phyloP scores from a whole-genome alignment of 768 basidiomycete species.

The Tylopilus vinaceipallidus region DNA sequence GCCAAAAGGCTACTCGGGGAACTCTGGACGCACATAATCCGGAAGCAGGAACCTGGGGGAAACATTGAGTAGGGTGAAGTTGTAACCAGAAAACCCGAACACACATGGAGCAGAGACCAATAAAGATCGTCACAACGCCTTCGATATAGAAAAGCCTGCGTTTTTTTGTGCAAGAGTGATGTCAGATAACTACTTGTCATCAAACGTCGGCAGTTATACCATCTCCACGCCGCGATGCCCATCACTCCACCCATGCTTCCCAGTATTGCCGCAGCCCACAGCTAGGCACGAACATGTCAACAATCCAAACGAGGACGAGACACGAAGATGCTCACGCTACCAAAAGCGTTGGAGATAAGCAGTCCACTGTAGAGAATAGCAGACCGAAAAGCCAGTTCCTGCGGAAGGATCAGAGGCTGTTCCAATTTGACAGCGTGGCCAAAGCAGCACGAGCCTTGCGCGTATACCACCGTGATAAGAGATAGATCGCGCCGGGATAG shows the following conservation, averaged over 20 bases:
- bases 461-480: slow-evolving; percentile 29
- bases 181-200: neutral
- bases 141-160: slow-evolving; percentile 71
- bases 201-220: slow-evolving; percentile 32
- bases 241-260: slow-evolving; percentile 62
- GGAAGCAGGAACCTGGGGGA: slow-evolving; percentile 53
- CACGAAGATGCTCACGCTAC: slow-evolving; percentile 42
- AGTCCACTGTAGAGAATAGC: slow-evolving; percentile 59
- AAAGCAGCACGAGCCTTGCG: slow-evolving; percentile 22
- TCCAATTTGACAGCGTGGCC: no score
- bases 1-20: neutral
- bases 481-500: slow-evolving; percentile 55
- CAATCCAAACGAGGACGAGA: neutral
- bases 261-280: slow-evolving; percentile 76
- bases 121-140: slow-evolving; percentile 59
- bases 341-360: slow-evolving; percentile 65
- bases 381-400: slow-evolving; percentile 66
- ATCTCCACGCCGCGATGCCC: slow-evolving; percentile 72
- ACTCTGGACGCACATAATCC: slow-evolving; percentile 47
- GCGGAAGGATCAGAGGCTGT: neutral
- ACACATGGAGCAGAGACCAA: slow-evolving; percentile 57
- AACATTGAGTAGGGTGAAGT: neutral
- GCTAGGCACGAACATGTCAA: slow-evolving; percentile 28
- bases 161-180: neutral
- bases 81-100: neutral